phyloP scores from a whole-genome alignment of 2,329 filamentous ascomycete genomes.

The Cercospora janseana region DNA sequence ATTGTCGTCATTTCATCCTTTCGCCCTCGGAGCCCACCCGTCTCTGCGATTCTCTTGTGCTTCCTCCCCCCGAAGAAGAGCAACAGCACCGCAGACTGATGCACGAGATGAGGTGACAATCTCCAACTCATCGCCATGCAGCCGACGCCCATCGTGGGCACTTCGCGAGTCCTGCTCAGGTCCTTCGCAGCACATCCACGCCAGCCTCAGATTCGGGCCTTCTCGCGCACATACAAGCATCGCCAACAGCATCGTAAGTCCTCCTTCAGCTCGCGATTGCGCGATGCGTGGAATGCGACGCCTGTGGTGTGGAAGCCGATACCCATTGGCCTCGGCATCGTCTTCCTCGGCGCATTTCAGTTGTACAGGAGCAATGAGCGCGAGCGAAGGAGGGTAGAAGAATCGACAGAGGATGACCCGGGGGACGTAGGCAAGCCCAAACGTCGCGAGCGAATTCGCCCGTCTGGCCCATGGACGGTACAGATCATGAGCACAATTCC shows the following conservation, averaged over 20 bases:
- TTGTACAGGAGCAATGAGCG: constrained; percentile 70
- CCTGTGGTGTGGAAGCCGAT: constrained; percentile 87
- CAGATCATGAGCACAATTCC: constrained; percentile 91
- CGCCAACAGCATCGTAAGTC: constrained; percentile 26
- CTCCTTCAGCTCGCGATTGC: constrained; percentile 57
- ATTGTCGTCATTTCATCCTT: constrained; percentile 1
- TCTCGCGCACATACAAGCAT: constrained; percentile 22
- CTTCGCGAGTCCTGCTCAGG: constrained; percentile 13
- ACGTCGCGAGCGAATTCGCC: constrained; percentile 64
- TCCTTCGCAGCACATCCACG: constrained; percentile 10
- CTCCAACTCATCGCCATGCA: constrained; percentile 8
- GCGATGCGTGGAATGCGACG: constrained; percentile 60
- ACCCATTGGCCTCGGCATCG: constrained; percentile 80
- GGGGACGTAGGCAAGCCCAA: constrained; percentile 45
- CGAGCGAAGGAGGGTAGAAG: constrained; percentile 45
- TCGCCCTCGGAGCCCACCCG: background rate
- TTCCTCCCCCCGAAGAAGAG: background rate
- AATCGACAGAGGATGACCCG: constrained; percentile 42
- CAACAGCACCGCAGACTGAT: background rate
- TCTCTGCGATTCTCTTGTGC: background rate
- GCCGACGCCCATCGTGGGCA: constrained; percentile 5
- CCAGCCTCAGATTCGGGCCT: constrained; percentile 16
- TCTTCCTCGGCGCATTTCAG: constrained; percentile 77
- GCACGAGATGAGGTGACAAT: constrained; percentile 9
- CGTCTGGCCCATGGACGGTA: constrained; percentile 87